Evolutionary conservation across 768 basidiomycete genomes (phyloP).

Genomic region (Tremella mesenterica): DNA sequence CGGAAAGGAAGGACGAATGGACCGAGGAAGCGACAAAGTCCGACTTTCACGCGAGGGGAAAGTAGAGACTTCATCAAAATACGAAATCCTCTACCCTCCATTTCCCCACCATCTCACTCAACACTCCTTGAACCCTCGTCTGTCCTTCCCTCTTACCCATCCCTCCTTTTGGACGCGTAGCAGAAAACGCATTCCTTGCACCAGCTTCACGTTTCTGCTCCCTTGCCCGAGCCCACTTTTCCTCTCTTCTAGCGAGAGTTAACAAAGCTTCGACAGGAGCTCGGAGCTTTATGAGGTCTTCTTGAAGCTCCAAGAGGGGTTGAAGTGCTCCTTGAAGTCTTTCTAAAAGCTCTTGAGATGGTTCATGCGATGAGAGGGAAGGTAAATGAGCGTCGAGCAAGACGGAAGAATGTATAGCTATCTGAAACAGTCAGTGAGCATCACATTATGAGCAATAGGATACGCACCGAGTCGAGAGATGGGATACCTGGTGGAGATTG

Average conservation of each 20-base stretch:
- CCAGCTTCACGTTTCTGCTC: slow-evolving; percentile 7
- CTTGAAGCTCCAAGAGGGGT: slow-evolving; percentile 30
- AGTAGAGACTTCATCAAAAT: slow-evolving; percentile 6
- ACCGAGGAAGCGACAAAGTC: too few relatives aligned
- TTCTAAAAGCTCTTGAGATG: slow-evolving; percentile 28
- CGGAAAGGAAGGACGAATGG: too few relatives aligned
- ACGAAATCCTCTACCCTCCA: slow-evolving; percentile 28
- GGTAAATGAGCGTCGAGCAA: slow-evolving; percentile 39
- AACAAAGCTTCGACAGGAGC: slow-evolving; percentile 37
- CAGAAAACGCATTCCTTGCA: background rate
- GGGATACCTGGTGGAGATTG: background rate
- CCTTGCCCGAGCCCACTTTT: slow-evolving; percentile 7
- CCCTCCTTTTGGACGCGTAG: background rate
- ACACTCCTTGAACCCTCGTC: slow-evolving; percentile 5
- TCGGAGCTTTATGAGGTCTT: slow-evolving; percentile 24
- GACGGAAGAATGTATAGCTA: slow-evolving; percentile 30
- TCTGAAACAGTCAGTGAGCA: background rate
- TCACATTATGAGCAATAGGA: background rate
- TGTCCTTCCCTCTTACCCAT: background rate
- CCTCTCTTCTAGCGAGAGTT: slow-evolving; percentile 27
- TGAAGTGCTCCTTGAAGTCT: slow-evolving; percentile 14
- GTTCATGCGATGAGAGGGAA: slow-evolving; percentile 25
- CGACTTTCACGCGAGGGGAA: too few relatives aligned
- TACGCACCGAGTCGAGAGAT: slow-evolving; percentile 1
- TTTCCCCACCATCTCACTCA: slow-evolving; percentile 20